A percentile compares a stretch with the other conserved stretches of the same genome.
phyloP scores from a whole-genome alignment of 2,329 filamentous ascomycete genomes.

The Fusarium transvaalense region DNA sequence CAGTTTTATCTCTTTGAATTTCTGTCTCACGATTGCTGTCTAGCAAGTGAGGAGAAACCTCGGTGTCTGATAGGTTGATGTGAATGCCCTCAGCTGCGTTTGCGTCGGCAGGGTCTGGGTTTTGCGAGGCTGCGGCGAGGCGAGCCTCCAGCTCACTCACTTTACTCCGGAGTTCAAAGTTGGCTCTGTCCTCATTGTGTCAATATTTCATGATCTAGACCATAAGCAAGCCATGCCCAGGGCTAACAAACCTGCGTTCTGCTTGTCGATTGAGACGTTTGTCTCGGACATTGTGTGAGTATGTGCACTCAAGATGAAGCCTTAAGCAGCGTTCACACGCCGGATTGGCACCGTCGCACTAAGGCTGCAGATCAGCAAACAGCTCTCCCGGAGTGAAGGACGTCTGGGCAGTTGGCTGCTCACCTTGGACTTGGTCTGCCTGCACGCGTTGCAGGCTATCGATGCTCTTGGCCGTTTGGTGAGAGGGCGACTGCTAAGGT shows the following conservation, averaged over 20 bases:
- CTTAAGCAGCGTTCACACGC: slow-evolving; percentile 42
- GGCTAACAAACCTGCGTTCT: not conserved
- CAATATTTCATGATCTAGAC: not conserved
- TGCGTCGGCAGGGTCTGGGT: not conserved
- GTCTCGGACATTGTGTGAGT: not conserved
- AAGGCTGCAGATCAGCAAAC: not conserved
- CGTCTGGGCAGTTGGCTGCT: not conserved
- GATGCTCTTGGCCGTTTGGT: slow-evolving; percentile 38
- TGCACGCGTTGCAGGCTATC: too few relatives aligned
- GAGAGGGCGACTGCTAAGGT: slow-evolving; percentile 26
- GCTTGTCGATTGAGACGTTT: not conserved
- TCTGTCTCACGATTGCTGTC: not conserved
- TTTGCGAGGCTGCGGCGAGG: not conserved
- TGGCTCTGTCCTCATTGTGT: not conserved
- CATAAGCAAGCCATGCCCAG: not conserved
- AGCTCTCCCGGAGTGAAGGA: not conserved
- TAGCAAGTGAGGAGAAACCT: not conserved
- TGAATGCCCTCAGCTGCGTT: not conserved
- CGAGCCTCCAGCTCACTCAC: not conserved
- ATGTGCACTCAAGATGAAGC: not conserved
- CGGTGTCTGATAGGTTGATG: not conserved
- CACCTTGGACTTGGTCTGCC: slow-evolving; percentile 43
- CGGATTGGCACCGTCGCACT: slow-evolving; percentile 41
- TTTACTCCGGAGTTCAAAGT: not conserved
- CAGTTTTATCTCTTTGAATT: not conserved